These are phyloP conservation scores for Phialophora verrucosa DNA, from an alignment of 2,329 filamentous ascomycete genomes.

Conservation along the genomic window DNA sequence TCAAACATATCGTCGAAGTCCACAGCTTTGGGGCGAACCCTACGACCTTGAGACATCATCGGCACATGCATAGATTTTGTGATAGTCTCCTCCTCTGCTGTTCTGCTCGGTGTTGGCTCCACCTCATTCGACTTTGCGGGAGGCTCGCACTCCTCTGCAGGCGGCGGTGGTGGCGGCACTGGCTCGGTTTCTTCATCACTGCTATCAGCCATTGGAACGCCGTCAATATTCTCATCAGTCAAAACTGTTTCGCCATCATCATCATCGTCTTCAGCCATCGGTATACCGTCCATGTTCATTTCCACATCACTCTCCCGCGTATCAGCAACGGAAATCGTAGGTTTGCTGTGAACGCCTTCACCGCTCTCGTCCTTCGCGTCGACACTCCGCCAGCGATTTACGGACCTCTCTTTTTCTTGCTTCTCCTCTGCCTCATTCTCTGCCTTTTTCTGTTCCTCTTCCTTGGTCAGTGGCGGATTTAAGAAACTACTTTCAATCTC, in stretches of 20 bases:
- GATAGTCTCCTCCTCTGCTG: background rate
- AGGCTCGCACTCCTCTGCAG: background rate
- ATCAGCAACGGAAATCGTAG: constrained; percentile 21
- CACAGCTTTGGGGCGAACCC: constrained; percentile 25
- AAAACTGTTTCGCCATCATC: constrained; percentile 51
- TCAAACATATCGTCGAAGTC: constrained; percentile 37
- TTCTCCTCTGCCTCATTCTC: constrained; percentile 50
- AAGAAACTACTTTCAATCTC: constrained; percentile 73
- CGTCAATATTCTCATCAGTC: constrained; percentile 53
- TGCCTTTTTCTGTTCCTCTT: constrained; percentile 52
- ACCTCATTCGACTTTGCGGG: background rate
- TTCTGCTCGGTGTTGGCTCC: background rate
- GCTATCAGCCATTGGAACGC: constrained; percentile 54
- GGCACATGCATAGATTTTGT: background rate
- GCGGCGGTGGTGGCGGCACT: constrained; percentile 40
- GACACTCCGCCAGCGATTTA: constrained; percentile 32
- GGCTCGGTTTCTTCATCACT: constrained; percentile 59
- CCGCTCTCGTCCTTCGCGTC: constrained; percentile 2
- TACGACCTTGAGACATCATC: constrained; percentile 22
- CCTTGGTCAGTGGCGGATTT: constrained; percentile 64
- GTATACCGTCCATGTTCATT: constrained; percentile 45
- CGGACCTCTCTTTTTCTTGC: constrained; percentile 39
- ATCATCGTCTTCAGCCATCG: constrained; percentile 43
- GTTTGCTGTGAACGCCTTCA: background rate
- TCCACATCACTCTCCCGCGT: constrained; percentile 41